These are phyloP conservation scores for Yamadazyma tumulicola DNA, from an alignment of 805 yeast genomes.

Conservation along the genomic window DNA sequence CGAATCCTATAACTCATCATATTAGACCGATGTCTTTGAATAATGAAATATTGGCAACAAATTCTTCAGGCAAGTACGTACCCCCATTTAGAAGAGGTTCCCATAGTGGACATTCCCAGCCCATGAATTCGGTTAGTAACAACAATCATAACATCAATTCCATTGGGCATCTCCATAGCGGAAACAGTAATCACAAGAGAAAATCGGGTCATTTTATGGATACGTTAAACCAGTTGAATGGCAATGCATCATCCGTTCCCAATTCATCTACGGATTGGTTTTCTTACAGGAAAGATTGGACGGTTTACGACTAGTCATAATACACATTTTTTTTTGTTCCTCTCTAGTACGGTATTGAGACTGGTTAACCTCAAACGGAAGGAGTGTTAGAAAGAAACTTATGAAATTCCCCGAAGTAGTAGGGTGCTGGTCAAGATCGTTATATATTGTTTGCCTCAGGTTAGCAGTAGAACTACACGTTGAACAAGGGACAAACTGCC, in stretches of 20 bases:
- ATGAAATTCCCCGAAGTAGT: no score
- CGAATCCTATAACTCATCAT: background rate
- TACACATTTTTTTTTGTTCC: constrained; percentile 1
- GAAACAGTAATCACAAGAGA: constrained; percentile 1
- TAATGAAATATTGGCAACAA: constrained; percentile 12
- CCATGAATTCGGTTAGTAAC: background rate
- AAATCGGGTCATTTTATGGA: constrained; percentile 1
- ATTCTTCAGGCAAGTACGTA: constrained; percentile 53
- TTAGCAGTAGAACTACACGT: no score
- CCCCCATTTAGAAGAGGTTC: constrained; percentile 71
- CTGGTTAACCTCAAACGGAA: no score
- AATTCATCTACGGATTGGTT: constrained; percentile 20
- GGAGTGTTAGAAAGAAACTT: no score
- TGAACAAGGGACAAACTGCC: no score
- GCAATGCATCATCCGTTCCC: constrained; percentile 7
- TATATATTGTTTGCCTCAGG: no score
- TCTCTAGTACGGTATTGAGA: no score
- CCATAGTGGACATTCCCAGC: constrained; percentile 11
- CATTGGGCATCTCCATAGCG: no score
- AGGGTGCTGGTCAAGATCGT: no score
- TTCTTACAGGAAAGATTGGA: constrained; percentile 23
- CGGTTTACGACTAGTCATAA: constrained; percentile 18
- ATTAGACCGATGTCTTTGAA: constrained; percentile 13
- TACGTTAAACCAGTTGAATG: constrained; percentile 1
- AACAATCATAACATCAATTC: constrained; percentile 7